Evolutionary conservation across 2,329 filamentous ascomycete genomes (phyloP).

Genomic region (Juglanconis sp.): DNA sequence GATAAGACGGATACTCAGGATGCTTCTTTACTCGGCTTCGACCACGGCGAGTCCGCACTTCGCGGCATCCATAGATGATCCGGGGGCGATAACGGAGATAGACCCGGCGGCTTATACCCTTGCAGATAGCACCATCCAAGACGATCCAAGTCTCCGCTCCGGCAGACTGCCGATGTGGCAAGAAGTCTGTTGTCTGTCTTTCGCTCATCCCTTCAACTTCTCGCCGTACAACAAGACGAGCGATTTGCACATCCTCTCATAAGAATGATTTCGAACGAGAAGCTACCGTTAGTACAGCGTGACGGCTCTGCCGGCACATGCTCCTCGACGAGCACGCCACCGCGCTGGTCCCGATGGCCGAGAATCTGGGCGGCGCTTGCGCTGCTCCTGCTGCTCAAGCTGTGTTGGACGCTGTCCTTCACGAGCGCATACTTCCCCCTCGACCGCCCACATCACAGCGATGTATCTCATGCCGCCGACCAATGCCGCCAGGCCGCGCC

Average conservation of each 20-base stretch:
- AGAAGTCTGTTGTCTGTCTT: too few relatives aligned
- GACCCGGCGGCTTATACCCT: too few relatives aligned
- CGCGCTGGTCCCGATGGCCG: neutral
- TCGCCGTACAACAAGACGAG: neutral
- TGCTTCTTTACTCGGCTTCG: too few relatives aligned
- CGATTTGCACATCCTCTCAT: neutral
- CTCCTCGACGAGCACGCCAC: neutral
- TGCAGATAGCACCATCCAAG: too few relatives aligned
- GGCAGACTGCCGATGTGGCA: too few relatives aligned
- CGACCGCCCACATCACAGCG: neutral
- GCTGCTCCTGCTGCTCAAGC: conserved; percentile 3
- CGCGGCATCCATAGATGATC: too few relatives aligned
- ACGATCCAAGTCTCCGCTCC: too few relatives aligned
- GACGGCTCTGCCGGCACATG: conserved; percentile 14
- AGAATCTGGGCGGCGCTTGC: conserved; percentile 8
- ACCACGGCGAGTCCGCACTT: too few relatives aligned
- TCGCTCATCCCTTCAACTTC: too few relatives aligned
- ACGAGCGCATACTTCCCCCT: neutral
- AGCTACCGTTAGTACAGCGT: conserved; percentile 31
- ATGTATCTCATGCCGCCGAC: conserved; percentile 1
- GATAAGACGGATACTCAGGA: too few relatives aligned
- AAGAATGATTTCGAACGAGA: conserved; percentile 28
- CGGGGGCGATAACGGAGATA: too few relatives aligned
- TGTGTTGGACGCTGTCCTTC: conserved; percentile 7
- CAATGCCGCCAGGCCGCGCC: conserved; percentile 34